A percentile compares a stretch with the other conserved stretches of the same genome.
Evolutionary conservation across 2,329 filamentous ascomycete species (phyloP).

Genomic region (Aspergillus texensis): DNA sequence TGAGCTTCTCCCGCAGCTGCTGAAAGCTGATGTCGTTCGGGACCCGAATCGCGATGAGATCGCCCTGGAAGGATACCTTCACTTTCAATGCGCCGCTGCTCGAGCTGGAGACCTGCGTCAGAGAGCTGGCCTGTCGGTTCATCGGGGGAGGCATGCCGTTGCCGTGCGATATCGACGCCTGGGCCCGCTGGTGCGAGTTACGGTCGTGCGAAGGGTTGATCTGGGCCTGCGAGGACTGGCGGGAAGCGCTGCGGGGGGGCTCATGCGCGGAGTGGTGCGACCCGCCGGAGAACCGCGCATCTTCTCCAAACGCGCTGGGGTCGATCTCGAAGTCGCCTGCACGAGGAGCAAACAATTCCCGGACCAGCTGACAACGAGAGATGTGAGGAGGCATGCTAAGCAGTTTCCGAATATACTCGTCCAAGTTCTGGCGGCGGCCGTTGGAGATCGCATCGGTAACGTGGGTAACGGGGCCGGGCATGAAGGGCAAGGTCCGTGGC

Average conservation of each 20-base stretch:
- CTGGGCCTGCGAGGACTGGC: constrained; percentile 67
- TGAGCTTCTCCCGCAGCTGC: constrained; percentile 80
- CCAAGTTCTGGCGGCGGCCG: constrained; percentile 85
- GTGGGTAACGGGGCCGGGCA: constrained; percentile 96
- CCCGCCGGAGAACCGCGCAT: constrained; percentile 73
- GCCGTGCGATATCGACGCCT: constrained; percentile 34
- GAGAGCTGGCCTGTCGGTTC: constrained; percentile 56
- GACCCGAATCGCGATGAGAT: constrained; percentile 88
- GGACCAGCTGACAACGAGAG: constrained; percentile 78
- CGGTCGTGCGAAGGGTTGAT: constrained; percentile 54
- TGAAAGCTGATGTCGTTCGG: constrained; percentile 76
- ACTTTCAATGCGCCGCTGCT: constrained; percentile 73
- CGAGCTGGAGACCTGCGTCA: constrained; percentile 49
- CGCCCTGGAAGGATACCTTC: constrained; percentile 91
- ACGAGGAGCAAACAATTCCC: constrained; percentile 86
- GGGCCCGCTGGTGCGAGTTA: constrained; percentile 43
- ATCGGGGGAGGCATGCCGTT: constrained; percentile 47
- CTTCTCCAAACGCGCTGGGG: constrained; percentile 63
- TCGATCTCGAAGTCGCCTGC: constrained; percentile 94
- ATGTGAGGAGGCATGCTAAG: constrained; percentile 83
- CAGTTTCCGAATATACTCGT: constrained; percentile 93
- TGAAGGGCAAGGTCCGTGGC: constrained; percentile 85
- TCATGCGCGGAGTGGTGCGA: constrained; percentile 68
- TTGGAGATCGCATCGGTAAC: constrained; percentile 98
- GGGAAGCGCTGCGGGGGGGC: constrained; percentile 61